Conservation (phyloP, 2,329 filamentous ascomycete species). For the Mycosphaerella sp. region DNA sequence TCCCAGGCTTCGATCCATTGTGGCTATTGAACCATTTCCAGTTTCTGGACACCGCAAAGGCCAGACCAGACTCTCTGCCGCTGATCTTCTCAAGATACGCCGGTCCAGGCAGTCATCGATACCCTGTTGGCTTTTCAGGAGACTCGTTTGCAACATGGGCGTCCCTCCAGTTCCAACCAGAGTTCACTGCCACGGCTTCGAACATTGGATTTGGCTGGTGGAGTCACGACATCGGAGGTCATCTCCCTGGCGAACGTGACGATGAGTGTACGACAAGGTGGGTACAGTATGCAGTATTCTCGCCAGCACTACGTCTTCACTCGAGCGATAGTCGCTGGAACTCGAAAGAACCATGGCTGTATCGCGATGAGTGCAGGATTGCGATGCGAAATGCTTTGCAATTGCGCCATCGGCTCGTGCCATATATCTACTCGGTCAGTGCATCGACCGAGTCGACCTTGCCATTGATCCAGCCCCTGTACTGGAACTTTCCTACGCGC, state of each 20-base stretch:
- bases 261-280: slow-evolving; percentile 55
- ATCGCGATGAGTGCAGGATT: neutral
- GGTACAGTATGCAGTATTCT: slow-evolving; percentile 57
- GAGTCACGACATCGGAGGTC: slow-evolving; percentile 63
- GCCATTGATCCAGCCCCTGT: slow-evolving; percentile 55
- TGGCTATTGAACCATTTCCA: slow-evolving; percentile 62
- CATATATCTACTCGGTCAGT: slow-evolving; percentile 56
- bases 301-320: slow-evolving; percentile 56
- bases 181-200: slow-evolving; percentile 59
- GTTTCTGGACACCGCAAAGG: slow-evolving; percentile 33
- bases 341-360: slow-evolving; percentile 56
- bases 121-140: slow-evolving; percentile 59
- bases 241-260: slow-evolving; percentile 50
- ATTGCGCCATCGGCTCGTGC: slow-evolving; percentile 53
- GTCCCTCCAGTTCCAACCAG: slow-evolving; percentile 57
- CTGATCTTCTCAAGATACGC: slow-evolving; percentile 57
- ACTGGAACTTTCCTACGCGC: slow-evolving; percentile 51
- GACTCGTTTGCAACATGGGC: slow-evolving; percentile 56
- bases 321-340: slow-evolving; percentile 53
- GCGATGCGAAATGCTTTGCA: slow-evolving; percentile 47
- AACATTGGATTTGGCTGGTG: slow-evolving; percentile 65
- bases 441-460: slow-evolving; percentile 36
- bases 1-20: slow-evolving; percentile 55
- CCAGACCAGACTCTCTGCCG: neutral
- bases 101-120: slow-evolving; percentile 57